A percentile compares a stretch with the other conserved stretches of the same genome.
Conservation (phyloP, 352 stramenopile species). For the Phytophthora fragariaefolia region DNA sequence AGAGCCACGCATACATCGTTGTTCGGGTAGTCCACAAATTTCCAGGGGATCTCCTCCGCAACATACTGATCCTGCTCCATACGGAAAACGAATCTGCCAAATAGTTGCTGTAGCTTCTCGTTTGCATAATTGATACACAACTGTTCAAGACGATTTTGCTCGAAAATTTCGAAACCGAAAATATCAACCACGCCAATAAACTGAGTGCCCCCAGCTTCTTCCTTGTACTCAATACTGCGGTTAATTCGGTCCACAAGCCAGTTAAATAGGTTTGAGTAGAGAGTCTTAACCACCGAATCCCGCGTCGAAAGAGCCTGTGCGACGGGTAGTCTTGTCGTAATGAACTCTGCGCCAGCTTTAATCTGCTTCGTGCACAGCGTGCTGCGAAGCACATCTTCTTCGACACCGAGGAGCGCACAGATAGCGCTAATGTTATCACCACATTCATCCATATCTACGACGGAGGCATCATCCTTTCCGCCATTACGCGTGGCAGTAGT, state of each 20-base stretch:
- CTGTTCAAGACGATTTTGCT: conserved; percentile 92
- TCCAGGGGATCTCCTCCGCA: conserved; percentile 87
- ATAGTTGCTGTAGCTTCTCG: conserved; percentile 89
- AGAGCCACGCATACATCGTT: conserved; percentile 84
- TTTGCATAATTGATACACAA: conserved; percentile 92
- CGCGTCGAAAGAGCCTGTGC: conserved; percentile 77
- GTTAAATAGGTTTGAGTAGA: conserved; percentile 92
- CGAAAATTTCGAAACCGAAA: conserved; percentile 92
- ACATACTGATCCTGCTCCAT: conserved; percentile 90
- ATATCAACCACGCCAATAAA: conserved; percentile 94
- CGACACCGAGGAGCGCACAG: conserved; percentile 77
- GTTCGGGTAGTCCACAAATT: conserved; percentile 90
- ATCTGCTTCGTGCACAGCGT: conserved; percentile 85
- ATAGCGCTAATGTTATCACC: conserved; percentile 77
- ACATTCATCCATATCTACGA: conserved; percentile 61
- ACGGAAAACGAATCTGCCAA: conserved; percentile 82
- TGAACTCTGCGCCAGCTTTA: conserved; percentile 77
- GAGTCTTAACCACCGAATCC: conserved; percentile 87
- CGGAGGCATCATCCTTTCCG: conserved; percentile 63
- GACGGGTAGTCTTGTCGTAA: conserved; percentile 70
- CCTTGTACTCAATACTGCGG: conserved; percentile 86
- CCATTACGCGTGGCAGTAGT: conserved; percentile 56
- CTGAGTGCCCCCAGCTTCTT: conserved; percentile 58
- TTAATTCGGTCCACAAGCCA: conserved; percentile 97
- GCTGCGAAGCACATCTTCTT: conserved; percentile 58